phyloP scores from a whole-genome alignment of 225 moss, liverwort and hornwort species.

The Climacium dendroides region DNA sequence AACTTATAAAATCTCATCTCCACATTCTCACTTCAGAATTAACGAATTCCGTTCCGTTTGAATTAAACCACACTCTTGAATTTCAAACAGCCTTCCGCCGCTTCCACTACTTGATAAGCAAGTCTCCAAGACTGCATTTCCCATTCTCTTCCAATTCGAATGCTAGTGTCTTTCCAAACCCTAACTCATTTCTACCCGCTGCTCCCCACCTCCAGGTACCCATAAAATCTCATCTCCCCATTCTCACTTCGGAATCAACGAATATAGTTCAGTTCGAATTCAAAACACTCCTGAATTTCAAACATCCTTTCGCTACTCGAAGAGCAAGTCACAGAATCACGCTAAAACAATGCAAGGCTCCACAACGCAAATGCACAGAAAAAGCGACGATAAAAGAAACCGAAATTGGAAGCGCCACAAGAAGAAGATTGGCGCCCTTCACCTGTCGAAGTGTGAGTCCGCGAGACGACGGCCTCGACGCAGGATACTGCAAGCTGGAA shows the following conservation, averaged over 20 bases:
- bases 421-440: neutral
- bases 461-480: neutral
- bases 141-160: neutral
- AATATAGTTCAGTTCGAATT: neutral
- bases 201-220: neutral
- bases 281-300: neutral
- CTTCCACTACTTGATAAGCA: neutral
- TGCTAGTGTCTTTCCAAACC: neutral
- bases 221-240: neutral
- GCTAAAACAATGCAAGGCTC: neutral
- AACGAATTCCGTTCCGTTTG: neutral
- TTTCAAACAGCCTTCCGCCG: neutral
- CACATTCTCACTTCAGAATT: neutral
- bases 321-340: neutral
- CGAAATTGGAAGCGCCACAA: neutral
- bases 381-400: neutral
- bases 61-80: neutral
- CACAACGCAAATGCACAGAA: neutral
- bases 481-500: constrained; percentile 2
- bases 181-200: neutral
- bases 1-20: neutral
- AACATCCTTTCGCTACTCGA: neutral
- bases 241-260: neutral
- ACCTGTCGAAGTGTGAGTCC: neutral
- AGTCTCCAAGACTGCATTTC: neutral